These are phyloP conservation scores for Pichia sp. DNA, from an alignment of 1,139 yeast genomes.

Conservation along the genomic window DNA sequence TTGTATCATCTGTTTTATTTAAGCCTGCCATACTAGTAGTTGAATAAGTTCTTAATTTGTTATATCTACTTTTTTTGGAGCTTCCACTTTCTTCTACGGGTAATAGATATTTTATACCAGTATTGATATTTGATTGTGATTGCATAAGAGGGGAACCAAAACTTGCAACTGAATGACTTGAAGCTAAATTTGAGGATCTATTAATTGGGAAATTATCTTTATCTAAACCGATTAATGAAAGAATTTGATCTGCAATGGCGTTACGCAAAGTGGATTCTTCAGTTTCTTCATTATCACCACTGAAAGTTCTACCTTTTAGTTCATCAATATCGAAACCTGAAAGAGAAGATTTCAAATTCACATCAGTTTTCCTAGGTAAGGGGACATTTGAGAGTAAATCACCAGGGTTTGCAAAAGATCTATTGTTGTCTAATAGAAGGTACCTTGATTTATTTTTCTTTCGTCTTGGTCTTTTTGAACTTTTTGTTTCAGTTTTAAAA, in stretches of 20 bases:
- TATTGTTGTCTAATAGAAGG: slow-evolving; percentile 57
- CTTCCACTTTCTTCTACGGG: neutral
- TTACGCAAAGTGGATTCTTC: slow-evolving; percentile 64
- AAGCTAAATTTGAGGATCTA: neutral
- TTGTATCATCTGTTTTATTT: slow-evolving; percentile 5
- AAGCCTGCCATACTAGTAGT: slow-evolving; percentile 17
- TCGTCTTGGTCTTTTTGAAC: neutral
- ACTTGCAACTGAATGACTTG: slow-evolving; percentile 11
- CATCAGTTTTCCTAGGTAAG: slow-evolving; percentile 40
- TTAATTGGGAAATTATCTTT: slow-evolving; percentile 13
- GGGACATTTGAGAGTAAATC: slow-evolving; percentile 81
- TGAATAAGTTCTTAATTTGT: slow-evolving; percentile 21
- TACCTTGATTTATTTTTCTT: slow-evolving; percentile 41
- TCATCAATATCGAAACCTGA: slow-evolving; percentile 23
- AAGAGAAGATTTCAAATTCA: slow-evolving; percentile 4
- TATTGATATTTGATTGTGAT: neutral
- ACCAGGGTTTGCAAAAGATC: slow-evolving; percentile 66
- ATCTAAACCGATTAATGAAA: slow-evolving; percentile 63
- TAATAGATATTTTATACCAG: slow-evolving; percentile 14
- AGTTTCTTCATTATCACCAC: slow-evolving; percentile 57
- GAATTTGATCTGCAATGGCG: slow-evolving; percentile 71
- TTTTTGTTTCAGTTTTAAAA: neutral
- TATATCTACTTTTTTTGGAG: neutral
- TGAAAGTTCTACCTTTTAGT: slow-evolving; percentile 36
- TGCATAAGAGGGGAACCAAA: slow-evolving; percentile 4